phyloP scores from a whole-genome alignment of 441 rosid genomes.

The Pelargonium citronellum region DNA sequence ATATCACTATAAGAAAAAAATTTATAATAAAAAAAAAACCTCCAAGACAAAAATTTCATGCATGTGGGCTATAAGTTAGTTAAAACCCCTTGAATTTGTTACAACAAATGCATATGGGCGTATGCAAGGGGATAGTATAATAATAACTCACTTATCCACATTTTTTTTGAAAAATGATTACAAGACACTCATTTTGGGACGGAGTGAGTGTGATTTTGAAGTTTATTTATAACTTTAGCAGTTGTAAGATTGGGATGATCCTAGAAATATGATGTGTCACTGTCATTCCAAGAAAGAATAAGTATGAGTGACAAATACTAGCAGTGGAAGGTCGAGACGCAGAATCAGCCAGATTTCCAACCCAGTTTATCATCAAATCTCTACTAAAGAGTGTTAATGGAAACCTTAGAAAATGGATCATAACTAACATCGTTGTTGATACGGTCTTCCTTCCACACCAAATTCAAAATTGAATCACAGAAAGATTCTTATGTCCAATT shows the following conservation, averaged over 20 bases:
- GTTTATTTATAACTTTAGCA: background rate
- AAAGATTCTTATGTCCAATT: background rate
- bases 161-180: no score
- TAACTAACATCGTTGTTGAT: background rate
- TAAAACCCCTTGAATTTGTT: no score
- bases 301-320: background rate
- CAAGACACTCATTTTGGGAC: no score
- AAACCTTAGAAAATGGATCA: conserved; percentile 1
- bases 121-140: no score
- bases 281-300: background rate
- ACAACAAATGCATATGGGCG: no score
- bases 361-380: background rate
- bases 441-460: background rate
- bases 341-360: background rate
- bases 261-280: background rate
- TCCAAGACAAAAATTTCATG: no score
- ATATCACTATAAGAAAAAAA: no score
- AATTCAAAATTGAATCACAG: background rate
- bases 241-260: background rate
- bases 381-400: background rate
- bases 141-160: no score
- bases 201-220: background rate
- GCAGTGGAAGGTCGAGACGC: background rate
- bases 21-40: no score
- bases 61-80: no score